Evolutionary conservation across 148 eudicot species (phyloP).

Genomic region (Salicornia ramosissima): DNA sequence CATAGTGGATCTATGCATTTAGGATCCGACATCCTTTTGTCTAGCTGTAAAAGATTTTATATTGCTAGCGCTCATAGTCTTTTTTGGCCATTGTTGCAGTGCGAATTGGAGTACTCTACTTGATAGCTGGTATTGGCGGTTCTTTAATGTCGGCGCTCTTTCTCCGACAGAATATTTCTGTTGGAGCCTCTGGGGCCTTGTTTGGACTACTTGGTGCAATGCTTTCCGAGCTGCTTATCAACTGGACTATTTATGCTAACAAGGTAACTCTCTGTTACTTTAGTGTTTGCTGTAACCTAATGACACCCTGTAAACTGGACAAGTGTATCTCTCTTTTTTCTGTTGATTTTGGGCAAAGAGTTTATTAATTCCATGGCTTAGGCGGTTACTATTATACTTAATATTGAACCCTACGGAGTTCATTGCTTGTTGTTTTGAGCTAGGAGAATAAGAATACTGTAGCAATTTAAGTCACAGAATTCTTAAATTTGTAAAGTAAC

Average conservation of each 20-base stretch:
- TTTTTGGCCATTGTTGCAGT: constrained; percentile 38
- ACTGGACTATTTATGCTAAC: constrained; percentile 85
- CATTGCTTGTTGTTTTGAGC: not conserved
- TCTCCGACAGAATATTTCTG: constrained; percentile 57
- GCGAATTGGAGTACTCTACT: constrained; percentile 66
- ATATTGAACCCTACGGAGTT: not conserved
- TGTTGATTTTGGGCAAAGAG: not conserved
- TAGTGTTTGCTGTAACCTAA: not conserved
- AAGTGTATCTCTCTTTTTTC: not conserved
- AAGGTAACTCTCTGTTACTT: constrained; percentile 42
- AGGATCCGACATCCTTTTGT: not conserved
- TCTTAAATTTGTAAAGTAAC: not conserved
- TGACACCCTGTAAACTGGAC: not conserved
- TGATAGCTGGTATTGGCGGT: constrained; percentile 76
- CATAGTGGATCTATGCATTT: not conserved
- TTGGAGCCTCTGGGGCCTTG: constrained; percentile 94
- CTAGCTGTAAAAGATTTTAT: not conserved
- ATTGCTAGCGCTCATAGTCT: not conserved
- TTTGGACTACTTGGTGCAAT: constrained; percentile 95
- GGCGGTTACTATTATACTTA: not conserved
- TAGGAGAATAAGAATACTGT: not conserved
- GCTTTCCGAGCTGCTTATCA: constrained; percentile 77
- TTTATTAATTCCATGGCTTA: not conserved
- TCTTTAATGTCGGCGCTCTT: constrained; percentile 74
- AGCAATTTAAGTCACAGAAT: not conserved